Base-by-base conservation (phyloP, 2,329 filamentous ascomycete genomes). In the Colletotrichum limetticola region DNA sequence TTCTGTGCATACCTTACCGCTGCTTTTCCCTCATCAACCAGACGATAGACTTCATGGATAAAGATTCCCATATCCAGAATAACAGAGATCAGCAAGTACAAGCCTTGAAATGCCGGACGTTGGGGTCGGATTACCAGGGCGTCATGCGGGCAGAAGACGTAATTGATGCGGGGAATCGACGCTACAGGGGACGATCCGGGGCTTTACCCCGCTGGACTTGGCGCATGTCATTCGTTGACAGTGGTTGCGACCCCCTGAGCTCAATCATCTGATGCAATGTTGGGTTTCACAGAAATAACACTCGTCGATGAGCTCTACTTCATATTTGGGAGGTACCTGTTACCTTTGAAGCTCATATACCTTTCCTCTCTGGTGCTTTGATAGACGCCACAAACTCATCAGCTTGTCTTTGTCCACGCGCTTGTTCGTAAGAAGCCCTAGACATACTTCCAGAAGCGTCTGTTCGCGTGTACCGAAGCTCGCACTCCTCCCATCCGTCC, bases 141-240 rank as follows among this genome's bases (percentile, higher is more conserved):
- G 49, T 71, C 58, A 68, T 71, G 65, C 55, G 59, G 66, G 12
- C 62, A 32, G 52, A 49, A 22, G 66, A 69, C 46, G 70, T 56
- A 49, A 58, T 59, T 32, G 22, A 53, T 72, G 70, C 66, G 70
- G 70, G 66, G 66, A 65, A 69, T 66, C 42, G 59, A 32, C 70
- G 55, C 42, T 72, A 64, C 22, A 32, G 24, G 42, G 30, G 67
- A 3, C n/a, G 26, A 37, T 22, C 55, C 46, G 42, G 14, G 1
- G 53, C 24, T 11, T 53, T 69, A 55, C 66, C 70, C 66, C 66
- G 66, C 66, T 60, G 28, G 6, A 60, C 66, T 72, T 72, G 70
- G 70, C 70, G 59, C 22, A 64, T 69, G 70, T 72, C 59, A 72
- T 64, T 70, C 53, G 69, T n/a, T 58, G 5, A 37, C n/a, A 30